Base-by-base conservation (phyloP, 306 rosid species). In the Sophora flavescens region DNA sequence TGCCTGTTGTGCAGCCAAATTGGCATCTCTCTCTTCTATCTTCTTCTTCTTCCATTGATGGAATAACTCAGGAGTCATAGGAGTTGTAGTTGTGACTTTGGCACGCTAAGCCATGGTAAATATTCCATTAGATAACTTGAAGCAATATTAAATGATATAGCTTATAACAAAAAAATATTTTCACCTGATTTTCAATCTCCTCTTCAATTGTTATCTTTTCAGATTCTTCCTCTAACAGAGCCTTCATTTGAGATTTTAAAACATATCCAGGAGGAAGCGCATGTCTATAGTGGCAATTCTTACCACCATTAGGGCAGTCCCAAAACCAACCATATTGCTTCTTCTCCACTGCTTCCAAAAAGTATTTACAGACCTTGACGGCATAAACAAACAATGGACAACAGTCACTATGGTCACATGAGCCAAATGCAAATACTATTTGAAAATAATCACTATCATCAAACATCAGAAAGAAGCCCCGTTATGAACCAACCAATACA, bases 151-250 rank as follows among this genome's bases (percentile, higher is more conserved):
- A 39, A 60, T 75, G 78, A 5, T 13, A 70, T 18, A 48, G 45
- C 60, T 64, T 60, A 7, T 14, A n/a, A 39, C 10, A 30, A 60
- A 51, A 3, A 44, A 75, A 44, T 38, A 26, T 54, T 0, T 9
- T 78, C 73, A 89, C 99, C 98, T 92, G 90, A 70, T 93, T 89
- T 81, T 96, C 99, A 74, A 96, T 96, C 83, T 92, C 99, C 58
- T 92, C 99, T 81, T 93, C 96, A 44, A 92, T 86, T 48, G 98
- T 64, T 67, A 96, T 54, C 22, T 87, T 87, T 2, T 86, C 80
- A 30, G 74, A 17, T 74, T 87, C 94, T 68, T 84, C 85, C 52
- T 86, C 91, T 26, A 87, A 85, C 60, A 89, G 87, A 26, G 89
- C 87, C 85, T 87, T 87, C 94, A 87, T 90, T 83, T 87, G 94